Evolutionary conservation across 352 stramenopile species (phyloP).

Genomic region (Halophytophthora batemanensis): DNA sequence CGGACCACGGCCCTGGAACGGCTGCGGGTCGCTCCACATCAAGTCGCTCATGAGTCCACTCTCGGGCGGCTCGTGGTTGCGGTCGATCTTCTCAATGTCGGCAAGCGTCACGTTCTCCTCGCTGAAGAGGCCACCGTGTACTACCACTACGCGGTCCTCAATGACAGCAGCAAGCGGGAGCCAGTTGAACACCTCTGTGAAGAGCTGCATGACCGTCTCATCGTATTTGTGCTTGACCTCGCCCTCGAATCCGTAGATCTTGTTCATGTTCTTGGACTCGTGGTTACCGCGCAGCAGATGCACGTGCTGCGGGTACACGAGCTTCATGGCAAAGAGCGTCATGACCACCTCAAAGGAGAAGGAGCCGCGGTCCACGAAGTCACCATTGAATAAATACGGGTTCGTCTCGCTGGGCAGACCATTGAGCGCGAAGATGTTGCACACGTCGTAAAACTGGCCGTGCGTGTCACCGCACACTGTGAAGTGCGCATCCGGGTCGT

Average conservation of each 20-base stretch:
- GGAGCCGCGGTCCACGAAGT: slow-evolving; percentile 98
- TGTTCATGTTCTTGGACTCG: slow-evolving; percentile 99
- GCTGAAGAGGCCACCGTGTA: slow-evolving; percentile 96
- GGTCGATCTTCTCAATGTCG: slow-evolving; percentile 95
- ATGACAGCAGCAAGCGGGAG: slow-evolving; percentile 95
- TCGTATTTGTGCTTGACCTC: slow-evolving; percentile 99
- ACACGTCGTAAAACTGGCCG: slow-evolving; percentile 99
- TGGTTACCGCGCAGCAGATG: slow-evolving; percentile 97
- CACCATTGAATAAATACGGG: slow-evolving; percentile 99
- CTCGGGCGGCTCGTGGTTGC: slow-evolving; percentile 95
- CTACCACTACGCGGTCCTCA: slow-evolving; percentile 94
- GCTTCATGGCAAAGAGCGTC: slow-evolving; percentile 97
- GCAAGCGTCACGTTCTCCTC: slow-evolving; percentile 93
- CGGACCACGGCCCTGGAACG: slow-evolving; percentile 92
- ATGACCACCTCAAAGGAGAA: slow-evolving; percentile 99
- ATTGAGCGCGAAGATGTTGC: slow-evolving; percentile 99
- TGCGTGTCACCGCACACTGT: slow-evolving; percentile 99
- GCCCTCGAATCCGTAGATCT: slow-evolving; percentile 99
- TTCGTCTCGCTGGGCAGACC: slow-evolving; percentile 93
- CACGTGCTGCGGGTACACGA: slow-evolving; percentile 92
- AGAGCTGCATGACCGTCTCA: slow-evolving; percentile 98
- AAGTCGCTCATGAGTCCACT: slow-evolving; percentile 90
- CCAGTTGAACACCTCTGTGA: slow-evolving; percentile 98
- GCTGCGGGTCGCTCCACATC: slow-evolving; percentile 96
- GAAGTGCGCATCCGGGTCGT: slow-evolving; percentile 72